These are phyloP conservation scores for Vararia minispora DNA, from an alignment of 768 basidiomycete genomes.

Conservation along the genomic window DNA sequence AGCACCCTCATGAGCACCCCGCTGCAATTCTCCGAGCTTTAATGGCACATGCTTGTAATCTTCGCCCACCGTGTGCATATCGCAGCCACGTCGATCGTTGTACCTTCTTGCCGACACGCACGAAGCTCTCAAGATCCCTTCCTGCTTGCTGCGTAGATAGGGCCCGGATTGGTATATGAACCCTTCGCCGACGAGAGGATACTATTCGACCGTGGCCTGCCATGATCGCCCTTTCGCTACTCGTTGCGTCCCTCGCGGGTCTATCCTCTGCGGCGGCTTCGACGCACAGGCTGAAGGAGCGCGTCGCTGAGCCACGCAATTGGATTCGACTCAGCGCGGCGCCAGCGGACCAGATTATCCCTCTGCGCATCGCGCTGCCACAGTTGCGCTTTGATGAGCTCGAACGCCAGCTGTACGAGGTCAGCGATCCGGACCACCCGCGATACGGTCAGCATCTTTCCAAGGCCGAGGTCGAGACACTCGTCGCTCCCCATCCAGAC, in stretches of 20 bases:
- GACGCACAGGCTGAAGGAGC: conserved; percentile 32
- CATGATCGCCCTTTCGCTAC: no score
- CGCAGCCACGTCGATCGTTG: no score
- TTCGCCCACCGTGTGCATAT: no score
- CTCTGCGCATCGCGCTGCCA: conserved; percentile 29
- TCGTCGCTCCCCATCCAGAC: conserved; percentile 43
- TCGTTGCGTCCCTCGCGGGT: not conserved
- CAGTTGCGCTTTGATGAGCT: conserved; percentile 16
- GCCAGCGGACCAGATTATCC: conserved; percentile 32
- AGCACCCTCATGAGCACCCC: no score
- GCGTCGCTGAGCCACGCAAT: conserved; percentile 30
- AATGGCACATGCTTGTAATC: no score
- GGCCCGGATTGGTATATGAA: no score
- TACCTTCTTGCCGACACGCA: no score
- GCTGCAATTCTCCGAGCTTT: no score
- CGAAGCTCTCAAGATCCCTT: no score
- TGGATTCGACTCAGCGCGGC: conserved; percentile 36
- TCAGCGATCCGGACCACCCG: conserved; percentile 15
- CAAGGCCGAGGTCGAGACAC: conserved; percentile 45
- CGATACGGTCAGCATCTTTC: conserved; percentile 29
- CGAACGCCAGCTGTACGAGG: conserved; percentile 16
- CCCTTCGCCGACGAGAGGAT: no score
- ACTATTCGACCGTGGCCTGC: no score
- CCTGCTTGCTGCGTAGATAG: no score
- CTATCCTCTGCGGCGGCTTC: not conserved